Evolutionary conservation across 192 early-diverging fungal genomes (phyloP).

Genomic region (Kickxella alabastrina): DNA sequence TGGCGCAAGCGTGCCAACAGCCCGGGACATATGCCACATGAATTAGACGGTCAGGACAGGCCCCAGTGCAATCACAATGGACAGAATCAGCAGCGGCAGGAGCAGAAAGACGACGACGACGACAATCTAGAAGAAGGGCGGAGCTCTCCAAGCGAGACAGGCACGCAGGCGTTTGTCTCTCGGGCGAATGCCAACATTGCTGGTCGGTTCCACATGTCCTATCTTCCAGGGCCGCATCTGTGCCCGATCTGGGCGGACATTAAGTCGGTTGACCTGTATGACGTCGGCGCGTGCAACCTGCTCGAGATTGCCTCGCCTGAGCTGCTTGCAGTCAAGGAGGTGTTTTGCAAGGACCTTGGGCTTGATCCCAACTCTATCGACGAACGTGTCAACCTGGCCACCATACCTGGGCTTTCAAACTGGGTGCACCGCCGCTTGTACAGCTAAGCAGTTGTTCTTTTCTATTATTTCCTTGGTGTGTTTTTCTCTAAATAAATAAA

Average conservation of each 20-base stretch:
- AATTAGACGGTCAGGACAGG: no score
- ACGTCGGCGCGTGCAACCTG: slow-evolving; percentile 42
- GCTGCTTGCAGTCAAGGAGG: slow-evolving; percentile 46
- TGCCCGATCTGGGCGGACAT: slow-evolving; percentile 52
- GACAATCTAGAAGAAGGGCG: not conserved
- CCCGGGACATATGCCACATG: not conserved
- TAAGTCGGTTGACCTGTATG: slow-evolving; percentile 45
- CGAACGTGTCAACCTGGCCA: slow-evolving; percentile 35
- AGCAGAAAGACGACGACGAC: not conserved
- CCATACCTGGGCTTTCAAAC: slow-evolving; percentile 34
- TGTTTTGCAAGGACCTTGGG: slow-evolving; percentile 45
- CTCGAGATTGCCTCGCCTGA: slow-evolving; percentile 44
- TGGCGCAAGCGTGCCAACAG: slow-evolving; percentile 24
- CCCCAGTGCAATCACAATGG: no score
- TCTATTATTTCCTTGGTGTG: no score
- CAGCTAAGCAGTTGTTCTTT: no score
- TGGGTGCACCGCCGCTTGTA: slow-evolving; percentile 34
- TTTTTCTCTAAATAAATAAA: no score
- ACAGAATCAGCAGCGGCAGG: slow-evolving; percentile 5
- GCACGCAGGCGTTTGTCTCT: slow-evolving; percentile 11
- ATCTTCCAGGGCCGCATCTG: slow-evolving; percentile 40
- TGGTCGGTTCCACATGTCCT: slow-evolving; percentile 40
- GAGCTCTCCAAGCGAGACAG: no score
- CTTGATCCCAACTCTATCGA: slow-evolving; percentile 35
- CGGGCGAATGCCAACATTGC: slow-evolving; percentile 39